phyloP scores from a whole-genome alignment of 805 yeast species.

The Cyberlindnera nakhonratchasimensis region DNA sequence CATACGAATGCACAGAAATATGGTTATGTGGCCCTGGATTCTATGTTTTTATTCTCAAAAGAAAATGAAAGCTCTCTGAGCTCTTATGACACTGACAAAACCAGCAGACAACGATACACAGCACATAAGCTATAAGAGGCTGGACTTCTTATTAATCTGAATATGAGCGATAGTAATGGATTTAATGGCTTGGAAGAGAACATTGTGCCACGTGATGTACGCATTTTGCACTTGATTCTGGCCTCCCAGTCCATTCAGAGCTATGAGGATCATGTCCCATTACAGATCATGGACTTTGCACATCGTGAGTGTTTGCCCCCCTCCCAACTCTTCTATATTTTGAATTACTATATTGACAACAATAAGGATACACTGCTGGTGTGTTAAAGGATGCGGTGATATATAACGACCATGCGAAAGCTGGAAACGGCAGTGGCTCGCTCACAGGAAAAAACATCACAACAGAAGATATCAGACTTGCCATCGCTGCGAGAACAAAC shows the following conservation, averaged over 20 bases:
- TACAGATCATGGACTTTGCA: constrained; percentile 97
- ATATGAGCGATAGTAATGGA: constrained; percentile 8
- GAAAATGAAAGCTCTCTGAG: neutral
- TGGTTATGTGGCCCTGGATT: neutral
- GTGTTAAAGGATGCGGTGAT: constrained; percentile 85
- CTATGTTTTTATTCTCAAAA: neutral
- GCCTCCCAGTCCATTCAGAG: constrained; percentile 91
- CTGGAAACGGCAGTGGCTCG: constrained; percentile 37
- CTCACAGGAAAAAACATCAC: constrained; percentile 51
- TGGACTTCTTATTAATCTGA: neutral
- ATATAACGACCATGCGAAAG: constrained; percentile 77
- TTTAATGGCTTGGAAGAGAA: constrained; percentile 27
- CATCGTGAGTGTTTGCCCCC: constrained; percentile 41
- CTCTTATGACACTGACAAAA: no score
- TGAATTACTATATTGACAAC: constrained; percentile 5
- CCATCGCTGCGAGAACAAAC: constrained; percentile 91
- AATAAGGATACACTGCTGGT: constrained; percentile 68
- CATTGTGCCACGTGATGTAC: constrained; percentile 76
- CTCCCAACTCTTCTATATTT: neutral
- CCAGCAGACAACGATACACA: neutral
- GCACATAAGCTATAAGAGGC: neutral
- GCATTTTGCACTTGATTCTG: constrained; percentile 81
- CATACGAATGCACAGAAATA: no score
- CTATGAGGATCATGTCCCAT: constrained; percentile 93
- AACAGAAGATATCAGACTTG: constrained; percentile 87